Base-by-base conservation (phyloP, 2,329 filamentous ascomycete genomes). In the Ophiostoma perfectum region DNA sequence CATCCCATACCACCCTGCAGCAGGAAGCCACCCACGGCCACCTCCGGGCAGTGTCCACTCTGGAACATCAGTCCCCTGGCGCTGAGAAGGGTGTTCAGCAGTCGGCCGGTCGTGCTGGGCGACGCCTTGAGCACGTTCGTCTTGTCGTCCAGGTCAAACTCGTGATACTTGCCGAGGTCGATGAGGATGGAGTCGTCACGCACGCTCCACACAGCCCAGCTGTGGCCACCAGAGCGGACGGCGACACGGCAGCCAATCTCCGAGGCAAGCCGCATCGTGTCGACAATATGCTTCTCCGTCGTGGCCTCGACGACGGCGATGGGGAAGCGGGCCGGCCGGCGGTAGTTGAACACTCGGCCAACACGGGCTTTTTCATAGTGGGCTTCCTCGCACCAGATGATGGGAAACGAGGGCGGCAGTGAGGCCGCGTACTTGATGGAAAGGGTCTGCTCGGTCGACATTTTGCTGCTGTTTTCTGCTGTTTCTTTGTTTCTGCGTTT, bases 1-100 rank as follows among this genome's bases (percentile, higher is more conserved):
- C 84, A 86, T 0, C 84, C 84, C 82, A 86, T 85, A 1, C 84
- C 84, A 0, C 84, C 84, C 71, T 85, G 83, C 14, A 86, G 73
- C 36, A 86, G 73, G 70, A 85, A 86, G 0, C 84, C 84, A 0
- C 83, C 83, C n/a, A 86, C 72, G 8, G 82, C 84, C 18, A 86
- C 84, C 73, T 85, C 82, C 0, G 83, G 83, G 73, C 83, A 86
- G 73, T 86, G 84, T 0, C 84, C 84, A 0, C 82, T 82, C 0
- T 79, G 77, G 71, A 86, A 86, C 76, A 85, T 79, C 47, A 79
- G 74, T 0, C 79, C 81, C 62, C 78, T 73, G 0, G 69, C 66
- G 0, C 65, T 72, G n/a, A 84, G 73, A 66, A 76, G 76, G 4
- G 67, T 72, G 70, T 83, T 83, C 9, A 83, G 71, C 72, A 77